Conservation (phyloP, 1,139 yeast genomes). For the Geotrichum phurueaensis region DNA sequence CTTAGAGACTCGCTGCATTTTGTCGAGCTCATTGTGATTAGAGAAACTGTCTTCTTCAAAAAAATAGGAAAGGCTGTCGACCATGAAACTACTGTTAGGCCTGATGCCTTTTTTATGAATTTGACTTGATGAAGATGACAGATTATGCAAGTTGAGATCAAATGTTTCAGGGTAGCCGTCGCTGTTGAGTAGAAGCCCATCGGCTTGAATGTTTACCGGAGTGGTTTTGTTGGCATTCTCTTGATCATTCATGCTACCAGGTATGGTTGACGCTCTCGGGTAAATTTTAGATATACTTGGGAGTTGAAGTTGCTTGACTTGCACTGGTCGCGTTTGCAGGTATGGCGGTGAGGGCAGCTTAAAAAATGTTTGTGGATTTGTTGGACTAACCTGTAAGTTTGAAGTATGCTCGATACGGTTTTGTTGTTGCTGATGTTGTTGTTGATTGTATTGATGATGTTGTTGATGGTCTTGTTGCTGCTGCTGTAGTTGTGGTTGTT, state of each 20-base stretch:
- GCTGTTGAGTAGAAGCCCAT: not conserved
- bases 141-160: not conserved
- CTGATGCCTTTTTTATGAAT: not conserved
- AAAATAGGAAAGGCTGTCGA: conserved; percentile 6
- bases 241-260: not conserved
- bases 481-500: not conserved
- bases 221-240: not conserved
- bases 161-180: not conserved
- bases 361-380: not conserved
- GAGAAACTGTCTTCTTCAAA: not conserved
- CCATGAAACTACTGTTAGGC: not conserved
- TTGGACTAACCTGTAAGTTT: not conserved
- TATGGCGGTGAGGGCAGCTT: not conserved
- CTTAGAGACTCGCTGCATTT: conserved; percentile 4
- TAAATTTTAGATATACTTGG: conserved; percentile 5
- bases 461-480: not conserved
- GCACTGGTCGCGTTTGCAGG: not conserved
- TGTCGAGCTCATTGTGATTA: conserved; percentile 3
- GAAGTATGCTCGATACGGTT: not conserved
- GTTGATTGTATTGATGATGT: no score
- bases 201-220: not conserved
- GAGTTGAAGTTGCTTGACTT: not conserved
- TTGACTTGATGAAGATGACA: not conserved
- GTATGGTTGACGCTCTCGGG: not conserved
- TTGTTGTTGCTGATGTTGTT: not conserved